Percentiles rank a stretch among this genome's conserved stretches.
These are phyloP conservation scores for Papiliotrema laurentii DNA, from an alignment of 1,284 basidiomycete species.

Conservation along the genomic window DNA sequence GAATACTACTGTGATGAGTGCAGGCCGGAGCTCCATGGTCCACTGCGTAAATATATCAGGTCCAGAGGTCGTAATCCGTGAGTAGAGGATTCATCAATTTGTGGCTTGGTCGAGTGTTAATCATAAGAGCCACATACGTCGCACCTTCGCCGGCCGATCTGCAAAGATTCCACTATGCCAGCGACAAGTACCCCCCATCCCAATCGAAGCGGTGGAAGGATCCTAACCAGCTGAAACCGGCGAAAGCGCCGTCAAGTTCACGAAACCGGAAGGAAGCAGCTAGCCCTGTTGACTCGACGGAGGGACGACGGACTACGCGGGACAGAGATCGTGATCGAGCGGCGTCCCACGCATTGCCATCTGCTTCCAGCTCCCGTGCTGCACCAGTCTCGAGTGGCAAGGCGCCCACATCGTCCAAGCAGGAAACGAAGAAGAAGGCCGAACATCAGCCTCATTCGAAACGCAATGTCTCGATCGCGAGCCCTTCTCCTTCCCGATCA, in stretches of 20 bases:
- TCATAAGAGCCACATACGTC: constrained; percentile 32
- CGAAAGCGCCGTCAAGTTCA: constrained; percentile 25
- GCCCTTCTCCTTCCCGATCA: constrained; percentile 7
- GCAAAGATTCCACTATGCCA: constrained; percentile 23
- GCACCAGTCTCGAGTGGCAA: not conserved
- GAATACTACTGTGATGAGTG: constrained; percentile 89
- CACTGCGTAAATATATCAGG: constrained; percentile 63
- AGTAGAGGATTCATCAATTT: constrained; percentile 12
- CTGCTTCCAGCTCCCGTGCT: not conserved
- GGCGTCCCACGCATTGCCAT: not conserved
- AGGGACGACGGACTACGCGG: not conserved
- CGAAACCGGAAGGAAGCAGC: constrained; percentile 19
- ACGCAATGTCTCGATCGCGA: constrained; percentile 5
- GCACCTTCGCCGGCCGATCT: constrained; percentile 41
- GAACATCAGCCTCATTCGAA: constrained; percentile 8
- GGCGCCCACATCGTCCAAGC: not conserved
- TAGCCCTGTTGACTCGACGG: not conserved
- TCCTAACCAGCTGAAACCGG: constrained; percentile 9
- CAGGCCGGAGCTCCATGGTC: constrained; percentile 75
- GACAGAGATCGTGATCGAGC: not conserved
- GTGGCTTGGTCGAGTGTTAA: too few relatives aligned
- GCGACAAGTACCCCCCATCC: constrained; percentile 40
- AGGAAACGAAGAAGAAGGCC: not conserved
- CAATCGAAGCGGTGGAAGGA: constrained; percentile 47
- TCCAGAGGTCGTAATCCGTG: constrained; percentile 37